Conservation (phyloP, 805 yeast genomes). For the Hagleromyces aurorensis region DNA sequence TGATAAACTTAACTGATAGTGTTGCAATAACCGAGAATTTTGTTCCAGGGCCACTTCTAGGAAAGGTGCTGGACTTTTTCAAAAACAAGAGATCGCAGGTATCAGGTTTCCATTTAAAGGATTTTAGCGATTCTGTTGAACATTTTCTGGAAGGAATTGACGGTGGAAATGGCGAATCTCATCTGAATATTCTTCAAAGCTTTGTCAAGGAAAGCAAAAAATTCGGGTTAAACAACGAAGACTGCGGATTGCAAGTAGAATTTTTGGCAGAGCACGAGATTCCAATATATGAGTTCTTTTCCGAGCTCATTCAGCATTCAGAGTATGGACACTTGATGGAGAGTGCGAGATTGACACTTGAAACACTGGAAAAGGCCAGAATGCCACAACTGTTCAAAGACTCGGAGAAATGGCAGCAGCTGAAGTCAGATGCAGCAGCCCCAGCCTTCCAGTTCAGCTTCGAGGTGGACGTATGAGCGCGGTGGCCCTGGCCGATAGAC, state of each 20-base stretch:
- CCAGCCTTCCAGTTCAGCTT: no score
- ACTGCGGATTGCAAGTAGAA: constrained; percentile 60
- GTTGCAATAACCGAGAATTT: constrained; percentile 87
- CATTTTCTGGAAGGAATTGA: constrained; percentile 8
- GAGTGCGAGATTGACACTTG: constrained; percentile 31
- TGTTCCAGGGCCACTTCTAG: constrained; percentile 58
- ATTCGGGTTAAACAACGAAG: constrained; percentile 39
- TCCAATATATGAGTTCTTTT: constrained; percentile 58
- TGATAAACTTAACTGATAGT: constrained; percentile 74
- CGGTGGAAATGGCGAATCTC: constrained; percentile 9
- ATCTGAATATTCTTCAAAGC: constrained; percentile 17
- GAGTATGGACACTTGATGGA: constrained; percentile 34
- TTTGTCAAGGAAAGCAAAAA: constrained; percentile 28
- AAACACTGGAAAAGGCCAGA: constrained; percentile 30
- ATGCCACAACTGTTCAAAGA: constrained; percentile 27
- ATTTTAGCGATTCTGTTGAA: constrained; percentile 35
- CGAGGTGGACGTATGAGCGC: no score
- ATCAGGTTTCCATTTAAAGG: constrained; percentile 65
- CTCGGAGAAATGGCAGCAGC: constrained; percentile 48
- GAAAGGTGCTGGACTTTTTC: constrained; percentile 59
- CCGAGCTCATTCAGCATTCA: constrained; percentile 37
- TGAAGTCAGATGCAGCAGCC: constrained; percentile 26
- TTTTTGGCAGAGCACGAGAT: constrained; percentile 26
- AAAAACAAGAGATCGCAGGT: constrained; percentile 61
- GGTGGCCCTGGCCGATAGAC: no score